phyloP scores from a whole-genome alignment of 805 yeast genomes.

The Candida arabinofermentans region DNA sequence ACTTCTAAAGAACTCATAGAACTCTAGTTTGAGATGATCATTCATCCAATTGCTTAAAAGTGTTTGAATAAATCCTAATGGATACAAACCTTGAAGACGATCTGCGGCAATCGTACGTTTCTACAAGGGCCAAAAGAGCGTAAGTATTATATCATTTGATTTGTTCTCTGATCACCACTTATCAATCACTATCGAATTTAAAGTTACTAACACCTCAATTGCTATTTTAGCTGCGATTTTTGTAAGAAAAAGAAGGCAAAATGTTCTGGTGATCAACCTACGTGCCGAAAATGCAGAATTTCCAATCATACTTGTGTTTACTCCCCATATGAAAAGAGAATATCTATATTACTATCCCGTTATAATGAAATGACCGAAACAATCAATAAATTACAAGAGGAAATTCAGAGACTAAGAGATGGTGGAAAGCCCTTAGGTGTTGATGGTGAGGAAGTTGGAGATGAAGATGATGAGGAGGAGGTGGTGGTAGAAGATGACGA shows the following conservation, averaged over 20 bases:
- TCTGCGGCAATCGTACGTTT: neutral
- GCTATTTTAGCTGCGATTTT: constrained; percentile 14
- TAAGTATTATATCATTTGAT: neutral
- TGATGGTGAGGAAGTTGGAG: neutral
- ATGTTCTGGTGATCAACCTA: constrained; percentile 25
- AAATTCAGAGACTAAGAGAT: constrained; percentile 5
- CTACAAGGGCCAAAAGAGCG: constrained; percentile 1
- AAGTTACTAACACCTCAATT: neutral
- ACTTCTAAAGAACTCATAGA: too few species aligned
- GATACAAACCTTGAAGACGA: neutral
- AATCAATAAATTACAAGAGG: constrained; percentile 12
- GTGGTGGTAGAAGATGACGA: neutral
- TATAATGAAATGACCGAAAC: constrained; percentile 17
- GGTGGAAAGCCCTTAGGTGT: neutral
- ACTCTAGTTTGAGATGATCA: too few species aligned
- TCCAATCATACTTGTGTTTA: constrained; percentile 16
- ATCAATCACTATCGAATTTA: too few species aligned
- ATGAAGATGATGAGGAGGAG: neutral
- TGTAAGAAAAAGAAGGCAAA: constrained; percentile 21
- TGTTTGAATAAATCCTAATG: neutral
- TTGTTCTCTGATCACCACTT: neutral
- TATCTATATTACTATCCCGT: constrained; percentile 18
- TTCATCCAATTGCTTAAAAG: neutral
- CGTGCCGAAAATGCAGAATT: constrained; percentile 16
- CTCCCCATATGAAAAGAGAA: constrained; percentile 19